Base-by-base conservation (phyloP, 192 early-diverging fungal species). In the Umbelopsis isabellina region DNA sequence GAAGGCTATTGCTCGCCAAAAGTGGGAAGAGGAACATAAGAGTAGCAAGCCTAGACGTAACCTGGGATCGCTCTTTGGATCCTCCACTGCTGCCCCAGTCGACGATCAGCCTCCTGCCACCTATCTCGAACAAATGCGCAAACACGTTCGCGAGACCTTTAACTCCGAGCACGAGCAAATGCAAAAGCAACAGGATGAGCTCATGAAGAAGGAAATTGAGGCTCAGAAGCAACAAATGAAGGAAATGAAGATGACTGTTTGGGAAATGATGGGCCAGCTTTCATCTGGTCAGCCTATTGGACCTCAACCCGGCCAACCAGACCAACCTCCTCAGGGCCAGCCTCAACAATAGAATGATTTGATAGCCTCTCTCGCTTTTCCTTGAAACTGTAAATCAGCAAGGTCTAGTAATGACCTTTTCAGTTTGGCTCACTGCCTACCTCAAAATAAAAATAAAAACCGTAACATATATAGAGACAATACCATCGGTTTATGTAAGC, bases 211-310 rank as follows among this genome's bases (percentile, higher is more conserved):
- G 74, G 89, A 90, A 82, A 80, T 87, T 70, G 85, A 94, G 83
- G 78, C 79, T 76, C 74, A 76, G 77, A 68, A 83, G 83, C 74
- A 87, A 79, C 84, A 93, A 88, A 84, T 97, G 83, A 91, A 94
- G 82, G 92, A 92, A 66, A 94, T 97, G 92, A 92, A 91, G 75
- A 82, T 88, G 49, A 95, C 94, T 46, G 84, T 95, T 69, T 92
- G 95, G 89, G 91, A 95, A 73, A 76, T 97, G 76, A 73, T 92
- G 73, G 78, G 85, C n/a, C 79, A 85, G 68, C 79, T 83, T 13
- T 68, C 78, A n/a, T 72, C 75, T 35, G 55, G 55, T 35, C 55
- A 61, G 30, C 55, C 55, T 61, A 61, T 61, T 15, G 55, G 25
- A 2, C 55, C 55, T 27, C 55, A 61, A 35, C 55, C 55, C 4